phyloP scores from a whole-genome alignment of 352 stramenopile species.

The Pythium utonaiense region DNA sequence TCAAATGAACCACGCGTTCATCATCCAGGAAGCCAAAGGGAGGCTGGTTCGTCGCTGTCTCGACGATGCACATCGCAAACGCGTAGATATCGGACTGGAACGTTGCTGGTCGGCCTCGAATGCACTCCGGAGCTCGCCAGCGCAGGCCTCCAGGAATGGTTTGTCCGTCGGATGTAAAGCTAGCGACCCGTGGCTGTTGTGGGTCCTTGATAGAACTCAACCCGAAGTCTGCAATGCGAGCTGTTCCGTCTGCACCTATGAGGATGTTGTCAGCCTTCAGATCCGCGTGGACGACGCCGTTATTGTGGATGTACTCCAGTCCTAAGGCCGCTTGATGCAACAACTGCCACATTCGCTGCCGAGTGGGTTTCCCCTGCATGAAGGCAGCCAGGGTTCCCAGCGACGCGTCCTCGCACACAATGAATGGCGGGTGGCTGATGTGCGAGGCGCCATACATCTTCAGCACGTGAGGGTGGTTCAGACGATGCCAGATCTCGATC shows the following conservation, averaged over 20 bases:
- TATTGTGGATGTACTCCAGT: conserved; percentile 47
- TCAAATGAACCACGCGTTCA: conserved; percentile 6
- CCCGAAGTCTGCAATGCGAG: conserved; percentile 28
- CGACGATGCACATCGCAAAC: conserved; percentile 44
- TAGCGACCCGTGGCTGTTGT: background rate
- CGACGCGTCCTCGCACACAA: conserved; percentile 26
- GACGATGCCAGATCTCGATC: conserved; percentile 28
- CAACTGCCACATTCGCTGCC: conserved; percentile 15
- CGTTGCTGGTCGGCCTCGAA: conserved; percentile 3
- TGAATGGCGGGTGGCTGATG: conserved; percentile 24
- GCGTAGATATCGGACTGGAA: conserved; percentile 35
- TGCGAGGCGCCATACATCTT: conserved; percentile 35
- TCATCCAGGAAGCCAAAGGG: conserved; percentile 15
- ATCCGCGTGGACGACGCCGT: conserved; percentile 43
- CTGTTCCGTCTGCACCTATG: conserved; percentile 20
- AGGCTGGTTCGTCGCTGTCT: conserved; percentile 20
- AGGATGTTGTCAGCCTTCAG: conserved; percentile 51
- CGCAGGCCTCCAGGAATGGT: conserved; percentile 8
- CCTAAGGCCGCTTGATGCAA: conserved; percentile 34
- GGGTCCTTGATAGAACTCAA: conserved; percentile 1
- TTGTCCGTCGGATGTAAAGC: background rate
- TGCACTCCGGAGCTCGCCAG: conserved; percentile 31
- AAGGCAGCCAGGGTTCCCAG: conserved; percentile 19
- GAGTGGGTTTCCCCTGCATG: background rate
- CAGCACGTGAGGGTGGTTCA: conserved; percentile 29